These are phyloP conservation scores for Salvia miltiorrhiza DNA, from an alignment of 257 asterid genomes.

Conservation along the genomic window DNA sequence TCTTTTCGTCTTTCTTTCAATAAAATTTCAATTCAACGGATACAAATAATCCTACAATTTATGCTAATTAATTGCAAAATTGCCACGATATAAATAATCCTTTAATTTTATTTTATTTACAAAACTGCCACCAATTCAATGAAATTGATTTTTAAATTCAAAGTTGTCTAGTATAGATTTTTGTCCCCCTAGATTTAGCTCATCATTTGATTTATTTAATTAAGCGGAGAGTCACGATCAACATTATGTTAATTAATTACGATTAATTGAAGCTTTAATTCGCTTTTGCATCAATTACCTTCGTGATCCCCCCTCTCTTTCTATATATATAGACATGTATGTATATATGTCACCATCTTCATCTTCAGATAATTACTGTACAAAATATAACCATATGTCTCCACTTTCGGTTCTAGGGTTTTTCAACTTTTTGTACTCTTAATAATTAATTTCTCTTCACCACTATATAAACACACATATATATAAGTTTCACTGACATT, in stretches of 20 bases:
- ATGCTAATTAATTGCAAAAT: too few species aligned
- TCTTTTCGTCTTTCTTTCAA: too few species aligned
- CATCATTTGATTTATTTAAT: too few species aligned
- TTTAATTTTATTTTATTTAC: too few species aligned
- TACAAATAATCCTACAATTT: too few species aligned
- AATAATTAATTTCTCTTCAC: neutral
- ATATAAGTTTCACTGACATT: neutral
- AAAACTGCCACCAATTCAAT: too few species aligned
- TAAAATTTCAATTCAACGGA: too few species aligned
- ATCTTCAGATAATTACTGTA: constrained; percentile 14
- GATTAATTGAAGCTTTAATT: neutral
- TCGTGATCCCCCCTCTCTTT: neutral
- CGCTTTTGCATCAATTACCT: neutral
- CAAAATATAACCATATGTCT: neutral
- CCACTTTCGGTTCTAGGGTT: constrained; percentile 44
- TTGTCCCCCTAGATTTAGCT: neutral
- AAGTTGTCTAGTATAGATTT: too few species aligned
- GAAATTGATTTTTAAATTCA: too few species aligned
- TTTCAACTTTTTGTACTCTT: constrained; percentile 25
- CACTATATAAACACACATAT: neutral
- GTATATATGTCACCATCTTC: neutral
- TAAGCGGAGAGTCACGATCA: too few species aligned
- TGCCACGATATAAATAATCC: too few species aligned
- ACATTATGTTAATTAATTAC: too few species aligned
- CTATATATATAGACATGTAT: neutral